Base-by-base conservation (phyloP, 371 early-diverging fungal species). In the Apophysomyces sp. region DNA sequence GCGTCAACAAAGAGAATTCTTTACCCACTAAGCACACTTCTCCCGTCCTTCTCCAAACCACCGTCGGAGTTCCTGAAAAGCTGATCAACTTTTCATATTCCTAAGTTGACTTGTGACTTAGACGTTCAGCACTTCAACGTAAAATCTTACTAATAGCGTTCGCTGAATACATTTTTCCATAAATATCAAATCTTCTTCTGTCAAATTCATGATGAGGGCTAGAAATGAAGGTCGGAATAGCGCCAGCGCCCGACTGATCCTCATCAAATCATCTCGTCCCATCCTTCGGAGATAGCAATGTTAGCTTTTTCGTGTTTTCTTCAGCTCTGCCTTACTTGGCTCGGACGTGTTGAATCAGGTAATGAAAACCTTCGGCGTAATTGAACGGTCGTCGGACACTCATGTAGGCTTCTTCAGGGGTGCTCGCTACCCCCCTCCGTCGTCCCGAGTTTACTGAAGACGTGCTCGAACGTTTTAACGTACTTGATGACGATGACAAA, bases 121-220 rank as follows among this genome's bases (percentile, higher is more conserved):
- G 49, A 18, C 16, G n/a, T 9, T 9, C 21, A 18, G 11, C 3
- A 37, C 11, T 37, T 11, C 11, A 3, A 44, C 21, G 49, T n/a
- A 6, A 6, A 41, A 21, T 21, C 36, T 69, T 77, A 89, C 91
- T 62, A 93, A 72, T 66, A 94, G 69, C 4, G 94, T 94, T 31
- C 97, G 80, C 68, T 94, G 95, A 59, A 96, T 91, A 67, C 94
- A 93, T 68, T 92, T 90, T 73, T 96, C 97, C 92, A 94, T 92
- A 66, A 95, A 94, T 18, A 94, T 78, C 71, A 96, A 74, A 62
- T 96, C 97, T 62, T 95, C 94, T 61, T 91, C 92, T 15, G 93
- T 92, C 66, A 96, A 78, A 63, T 93, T 92, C 91, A 92, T 93
- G 67, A 94, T 91, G 49, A 92, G 82, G 4, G 94, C 93, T 66